Evolutionary conservation across 2,329 filamentous ascomycete genomes (phyloP).

Genomic region (Fusarium redolens): DNA sequence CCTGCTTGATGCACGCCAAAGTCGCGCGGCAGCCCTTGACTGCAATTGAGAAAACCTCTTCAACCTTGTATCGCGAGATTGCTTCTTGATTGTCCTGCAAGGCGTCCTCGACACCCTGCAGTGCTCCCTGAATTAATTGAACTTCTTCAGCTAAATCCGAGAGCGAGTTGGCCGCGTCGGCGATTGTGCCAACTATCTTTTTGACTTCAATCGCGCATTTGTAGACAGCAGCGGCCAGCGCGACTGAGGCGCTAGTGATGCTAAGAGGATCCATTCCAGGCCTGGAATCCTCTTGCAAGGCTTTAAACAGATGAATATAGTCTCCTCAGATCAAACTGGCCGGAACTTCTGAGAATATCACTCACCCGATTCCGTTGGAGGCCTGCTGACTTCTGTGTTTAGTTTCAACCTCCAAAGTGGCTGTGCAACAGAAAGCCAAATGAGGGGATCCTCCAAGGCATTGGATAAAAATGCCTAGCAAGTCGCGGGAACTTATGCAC

Average conservation of each 20-base stretch:
- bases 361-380: neutral
- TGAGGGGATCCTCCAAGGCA: rapidly evolving
- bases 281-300: rapidly evolving
- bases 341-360: rapidly evolving
- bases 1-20: rapidly evolving
- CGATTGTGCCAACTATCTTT: neutral
- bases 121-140: rapidly evolving
- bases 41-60: neutral
- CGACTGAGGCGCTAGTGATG: neutral
- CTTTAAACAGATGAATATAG: rapidly evolving
- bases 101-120: rapidly evolving
- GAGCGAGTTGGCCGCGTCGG: rapidly evolving
- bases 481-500: neutral
- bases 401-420: neutral
- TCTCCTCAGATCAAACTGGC: neutral
- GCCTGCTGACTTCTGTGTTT: neutral
- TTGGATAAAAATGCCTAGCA: neutral
- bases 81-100: rapidly evolving
- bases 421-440: rapidly evolving
- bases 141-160: rapidly evolving
- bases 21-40: neutral
- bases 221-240: rapidly evolving
- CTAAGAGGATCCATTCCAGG: neutral
- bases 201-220: neutral
- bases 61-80: neutral